Evolutionary conservation across 495 filamentous ascomycete genomes (phyloP), one percentile per base, ranked within the genome.

Genomic region (Xylaria cubensis): DNA sequence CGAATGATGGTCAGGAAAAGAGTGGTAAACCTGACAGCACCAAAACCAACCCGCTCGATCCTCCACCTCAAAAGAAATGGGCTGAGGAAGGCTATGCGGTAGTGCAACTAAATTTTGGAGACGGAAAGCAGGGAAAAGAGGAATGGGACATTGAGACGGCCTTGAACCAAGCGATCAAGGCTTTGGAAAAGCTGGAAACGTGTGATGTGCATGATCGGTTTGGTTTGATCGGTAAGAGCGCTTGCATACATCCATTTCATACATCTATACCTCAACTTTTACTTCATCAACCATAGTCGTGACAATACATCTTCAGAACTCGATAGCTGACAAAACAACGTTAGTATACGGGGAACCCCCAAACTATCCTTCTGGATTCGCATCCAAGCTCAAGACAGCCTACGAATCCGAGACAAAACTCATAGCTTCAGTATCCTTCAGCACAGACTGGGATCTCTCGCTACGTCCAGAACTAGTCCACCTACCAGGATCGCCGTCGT

Each of bases 61-160:
- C 86, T 1, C 80, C 82, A 24, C 87, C 86, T 1, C 69, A 83
- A 26, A 74, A 83, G 65, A 90, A 90, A 80, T 90, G 88, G 87
- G 88, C 88, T 4, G 88, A 90, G 75, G 88, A 90, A 78, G 84
- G 88, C 7, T 89, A 85, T 67, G 82, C 85, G 1, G 86, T 88
- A 3, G 85, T 78, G 0, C 82, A 86, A 72, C 72, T 88, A 0
- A 71, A 63, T 10, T 42, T 64, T 3, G 48, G 48, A 0, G 66
- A 64, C 24, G 55, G 74, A 58, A 26, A 63, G 15, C 6, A 56
- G 51, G 73, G 70, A 9, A 39, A 39, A 1, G 63, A 17, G 64
- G 21, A 32, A 17, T 64, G 59, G 46, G 64, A 48, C 15, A 46
- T 62, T 10, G 29, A 2, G 21, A 64, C 44, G 4, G 56, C 71